Conservation (phyloP, 139 green algal species). For the Zygnema circumcarinatum region DNA sequence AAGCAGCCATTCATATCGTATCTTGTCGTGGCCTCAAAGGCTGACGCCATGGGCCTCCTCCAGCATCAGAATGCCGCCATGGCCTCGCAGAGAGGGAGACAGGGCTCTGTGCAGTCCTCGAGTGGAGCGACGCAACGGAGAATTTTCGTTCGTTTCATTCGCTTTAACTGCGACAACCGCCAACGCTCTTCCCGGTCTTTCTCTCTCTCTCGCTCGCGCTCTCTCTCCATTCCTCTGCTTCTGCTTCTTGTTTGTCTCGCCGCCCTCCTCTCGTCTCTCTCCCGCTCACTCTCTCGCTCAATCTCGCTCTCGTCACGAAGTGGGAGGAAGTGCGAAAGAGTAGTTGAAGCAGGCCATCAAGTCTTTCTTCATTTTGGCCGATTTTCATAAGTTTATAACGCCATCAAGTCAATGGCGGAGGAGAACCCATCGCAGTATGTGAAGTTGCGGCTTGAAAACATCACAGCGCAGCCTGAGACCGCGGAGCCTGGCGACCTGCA, state of each 20-base stretch:
- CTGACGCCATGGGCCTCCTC: too few relatives aligned
- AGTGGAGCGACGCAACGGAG: not conserved
- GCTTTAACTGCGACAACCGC: not conserved
- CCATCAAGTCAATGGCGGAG: not conserved
- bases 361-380: not conserved
- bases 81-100: not conserved
- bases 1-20: not conserved
- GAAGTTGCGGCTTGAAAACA: conserved; percentile 35
- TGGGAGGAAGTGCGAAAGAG: not conserved
- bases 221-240: conserved; percentile 1
- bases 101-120: not conserved
- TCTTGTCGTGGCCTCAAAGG: not conserved
- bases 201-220: conserved; percentile 23
- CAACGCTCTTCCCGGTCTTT: not conserved
- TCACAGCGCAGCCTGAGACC: conserved; percentile 31
- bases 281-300: not conserved
- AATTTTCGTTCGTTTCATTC: not conserved
- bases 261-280: not conserved
- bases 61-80: not conserved
- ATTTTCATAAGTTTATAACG: not conserved
- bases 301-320: not conserved
- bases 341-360: not conserved
- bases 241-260: not conserved
- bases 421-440: conserved; percentile 46
- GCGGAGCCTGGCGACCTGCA: conserved; percentile 40